Evolutionary conservation across 768 basidiomycete genomes (phyloP).

Genomic region (Phylloporus sp.): DNA sequence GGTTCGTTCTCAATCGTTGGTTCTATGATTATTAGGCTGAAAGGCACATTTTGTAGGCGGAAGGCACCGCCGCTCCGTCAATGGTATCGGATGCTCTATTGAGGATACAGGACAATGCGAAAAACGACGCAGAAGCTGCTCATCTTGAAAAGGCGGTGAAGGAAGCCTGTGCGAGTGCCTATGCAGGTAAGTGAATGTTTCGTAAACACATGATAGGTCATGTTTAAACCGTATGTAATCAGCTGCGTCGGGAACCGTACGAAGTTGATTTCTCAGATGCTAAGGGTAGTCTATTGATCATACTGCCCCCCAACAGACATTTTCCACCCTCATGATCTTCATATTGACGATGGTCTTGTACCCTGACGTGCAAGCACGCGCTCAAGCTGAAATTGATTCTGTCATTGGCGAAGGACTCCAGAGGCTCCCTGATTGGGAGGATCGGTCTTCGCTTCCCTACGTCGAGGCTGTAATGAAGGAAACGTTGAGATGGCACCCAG

Average conservation of each 20-base stretch:
- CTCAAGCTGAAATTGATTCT: constrained; percentile 17
- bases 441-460: constrained; percentile 18
- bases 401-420: constrained; percentile 14
- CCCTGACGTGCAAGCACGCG: constrained; percentile 21
- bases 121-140: constrained; percentile 4
- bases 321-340: constrained; percentile 18
- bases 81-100: constrained; percentile 23
- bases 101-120: constrained; percentile 7
- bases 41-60: constrained; percentile 6
- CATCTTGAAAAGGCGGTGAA: constrained; percentile 20
- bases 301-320: constrained; percentile 14
- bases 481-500: constrained; percentile 24
- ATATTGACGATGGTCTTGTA: constrained; percentile 24
- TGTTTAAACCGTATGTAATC: constrained; percentile 3
- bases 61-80: constrained; percentile 18
- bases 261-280: constrained; percentile 1
- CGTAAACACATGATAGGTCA: constrained; percentile 1
- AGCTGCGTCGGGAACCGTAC: constrained; percentile 24
- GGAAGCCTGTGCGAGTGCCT: constrained; percentile 22
- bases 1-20: constrained; percentile 8
- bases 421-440: constrained; percentile 21
- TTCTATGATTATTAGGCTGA: not conserved
- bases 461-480: constrained; percentile 21
- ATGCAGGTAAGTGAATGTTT: constrained; percentile 7
- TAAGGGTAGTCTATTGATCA: constrained; percentile 3